A percentile compares a stretch with the other conserved stretches of the same genome.
These are phyloP conservation scores for Neofusicoccum ribis DNA, from an alignment of 2,329 filamentous ascomycete genomes.

Conservation along the genomic window DNA sequence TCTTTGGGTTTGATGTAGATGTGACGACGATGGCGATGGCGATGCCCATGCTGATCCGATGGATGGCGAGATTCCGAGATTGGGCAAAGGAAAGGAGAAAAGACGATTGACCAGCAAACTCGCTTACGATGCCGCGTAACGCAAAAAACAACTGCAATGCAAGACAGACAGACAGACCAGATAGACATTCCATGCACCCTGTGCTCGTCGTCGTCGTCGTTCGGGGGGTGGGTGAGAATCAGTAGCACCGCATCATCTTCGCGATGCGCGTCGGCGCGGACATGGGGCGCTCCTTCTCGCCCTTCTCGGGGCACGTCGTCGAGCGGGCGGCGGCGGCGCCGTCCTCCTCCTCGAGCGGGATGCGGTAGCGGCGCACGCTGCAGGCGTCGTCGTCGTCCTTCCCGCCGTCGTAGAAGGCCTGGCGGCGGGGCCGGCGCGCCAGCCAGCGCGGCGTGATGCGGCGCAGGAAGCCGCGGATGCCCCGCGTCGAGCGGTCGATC, in stretches of 20 bases:
- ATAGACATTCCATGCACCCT: constrained; percentile 3
- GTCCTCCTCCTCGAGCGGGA: constrained; percentile 31
- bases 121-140: too few relatives aligned
- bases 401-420: constrained; percentile 34
- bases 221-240: not conserved
- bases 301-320: not conserved
- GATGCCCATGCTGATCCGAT: not conserved
- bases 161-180: not conserved
- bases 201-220: not conserved
- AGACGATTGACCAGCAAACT: constrained; percentile 1
- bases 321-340: not conserved
- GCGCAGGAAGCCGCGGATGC: constrained; percentile 35
- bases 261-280: not conserved
- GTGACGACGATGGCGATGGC: too few relatives aligned
- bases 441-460: constrained; percentile 36
- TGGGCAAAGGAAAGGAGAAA: not conserved
- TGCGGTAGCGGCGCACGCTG: constrained; percentile 39
- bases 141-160: too few relatives aligned
- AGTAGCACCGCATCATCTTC: not conserved
- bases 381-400: constrained; percentile 30
- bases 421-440: constrained; percentile 29
- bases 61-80: not conserved
- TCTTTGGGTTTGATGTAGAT: constrained; percentile 1
- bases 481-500: constrained; percentile 40
- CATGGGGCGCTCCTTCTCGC: constrained; percentile 2